phyloP scores from a whole-genome alignment of 495 filamentous ascomycete species.

The Hypoxylon intermedium region DNA sequence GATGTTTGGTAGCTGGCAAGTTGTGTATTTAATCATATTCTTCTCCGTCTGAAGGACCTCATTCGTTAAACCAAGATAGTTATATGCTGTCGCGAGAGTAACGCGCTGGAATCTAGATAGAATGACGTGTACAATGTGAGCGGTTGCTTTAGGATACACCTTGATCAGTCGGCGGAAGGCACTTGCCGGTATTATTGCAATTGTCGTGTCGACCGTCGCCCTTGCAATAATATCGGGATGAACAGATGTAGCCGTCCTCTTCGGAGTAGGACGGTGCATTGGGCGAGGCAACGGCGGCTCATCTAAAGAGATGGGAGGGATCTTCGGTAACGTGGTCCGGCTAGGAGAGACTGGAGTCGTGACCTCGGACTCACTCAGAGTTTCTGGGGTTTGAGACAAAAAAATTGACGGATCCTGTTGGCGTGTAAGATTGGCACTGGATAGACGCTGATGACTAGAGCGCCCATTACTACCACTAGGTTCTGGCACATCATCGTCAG shows the following conservation, averaged over 20 bases:
- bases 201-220: conserved; percentile 96
- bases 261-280: conserved; percentile 20
- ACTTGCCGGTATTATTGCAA: conserved; percentile 95
- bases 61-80: conserved; percentile 87
- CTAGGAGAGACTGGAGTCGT: conserved; percentile 28
- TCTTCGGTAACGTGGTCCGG: conserved; percentile 45
- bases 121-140: conserved; percentile 97
- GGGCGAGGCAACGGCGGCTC: conserved; percentile 46
- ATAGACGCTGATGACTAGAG: conserved; percentile 42
- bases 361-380: conserved; percentile 27
- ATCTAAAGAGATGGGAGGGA: conserved; percentile 80
- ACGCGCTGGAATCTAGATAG: conserved; percentile 92
- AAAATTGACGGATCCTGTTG: conserved; percentile 46
- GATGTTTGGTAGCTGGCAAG: conserved; percentile 89
- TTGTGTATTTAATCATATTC: conserved; percentile 89
- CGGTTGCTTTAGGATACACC: conserved; percentile 93
- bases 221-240: conserved; percentile 97
- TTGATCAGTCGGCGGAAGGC: conserved; percentile 93
- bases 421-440: conserved; percentile 57
- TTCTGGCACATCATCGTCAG: conserved; percentile 33
- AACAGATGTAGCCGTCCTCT: conserved; percentile 70
- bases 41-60: conserved; percentile 92
- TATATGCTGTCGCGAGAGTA: conserved; percentile 90
- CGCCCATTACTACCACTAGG: conserved; percentile 11
- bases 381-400: conserved; percentile 9